A percentile compares a stretch with the other conserved stretches of the same genome.
These are phyloP conservation scores for Neocallimastix lanati DNA, from an alignment of 192 early-diverging fungal species.

Conservation along the genomic window DNA sequence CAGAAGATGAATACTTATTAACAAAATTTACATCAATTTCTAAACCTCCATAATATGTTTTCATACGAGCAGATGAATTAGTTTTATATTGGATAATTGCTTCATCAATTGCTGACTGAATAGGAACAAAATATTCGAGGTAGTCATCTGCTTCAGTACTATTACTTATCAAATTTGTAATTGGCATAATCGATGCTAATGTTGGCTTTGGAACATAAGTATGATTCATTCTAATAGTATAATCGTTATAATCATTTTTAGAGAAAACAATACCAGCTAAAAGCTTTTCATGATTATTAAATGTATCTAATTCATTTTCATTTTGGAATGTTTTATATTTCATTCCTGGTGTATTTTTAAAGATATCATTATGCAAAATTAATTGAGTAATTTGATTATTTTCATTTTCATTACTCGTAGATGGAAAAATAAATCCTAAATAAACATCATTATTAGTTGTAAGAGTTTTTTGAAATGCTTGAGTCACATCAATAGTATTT, in stretches of 20 bases:
- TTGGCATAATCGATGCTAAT: not conserved
- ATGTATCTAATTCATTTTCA: not conserved
- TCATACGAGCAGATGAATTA: not conserved
- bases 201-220: not conserved
- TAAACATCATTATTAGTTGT: not conserved
- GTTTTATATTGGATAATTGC: not conserved
- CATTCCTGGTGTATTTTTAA: not conserved
- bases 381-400: not conserved
- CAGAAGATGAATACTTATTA: no score
- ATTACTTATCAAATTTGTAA: not conserved
- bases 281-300: not conserved
- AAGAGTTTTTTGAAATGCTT: not conserved
- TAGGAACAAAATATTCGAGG: not conserved
- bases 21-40: no score
- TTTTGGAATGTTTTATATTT: not conserved
- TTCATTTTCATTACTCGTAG: not conserved
- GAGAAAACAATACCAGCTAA: not conserved
- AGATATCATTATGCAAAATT: not conserved
- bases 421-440: not conserved
- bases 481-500: not conserved
- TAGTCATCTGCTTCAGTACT: not conserved
- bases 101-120: not conserved
- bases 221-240: not conserved
- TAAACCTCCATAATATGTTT: not conserved
- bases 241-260: not conserved